Evolutionary conservation across 345 rosid genomes (phyloP), one percentile per base, ranked within the genome.

Genomic region (Arabidopsis arenosa): DNA sequence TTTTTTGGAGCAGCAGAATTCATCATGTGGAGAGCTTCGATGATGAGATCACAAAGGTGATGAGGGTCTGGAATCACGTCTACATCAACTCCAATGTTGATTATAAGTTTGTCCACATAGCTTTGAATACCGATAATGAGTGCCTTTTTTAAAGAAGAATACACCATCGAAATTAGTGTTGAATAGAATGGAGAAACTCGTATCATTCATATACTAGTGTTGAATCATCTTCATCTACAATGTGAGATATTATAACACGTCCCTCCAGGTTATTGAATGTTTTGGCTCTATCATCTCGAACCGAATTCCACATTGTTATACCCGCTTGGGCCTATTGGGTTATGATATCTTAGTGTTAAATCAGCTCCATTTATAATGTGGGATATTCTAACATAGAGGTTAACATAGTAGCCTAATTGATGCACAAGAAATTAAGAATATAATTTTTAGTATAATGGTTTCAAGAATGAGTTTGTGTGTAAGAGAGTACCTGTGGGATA

Each of bases 11-110:
- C 78, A 37, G 82, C 82, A 18, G 80, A 66, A 56, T 83, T 90
- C 70, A 86, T 80, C 72, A 71, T 58, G 7, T 47, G 39, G 23
- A 92, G 87, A 72, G 88, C 78, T 45, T 90, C 90, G 52, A 84
- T 79, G 0, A 90, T 49, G 80, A 84, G 85, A 1, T 83, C 82
- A 5, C 88, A 84, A 14, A 92, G 88, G 36, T 54, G 83, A 30
- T 86, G 85, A 76, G 96, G 91, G 70, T 92, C 81, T 2, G 92
- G 81, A 75, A 92, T 81, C 40, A 82, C 86, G 9, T 81, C 82
- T 5, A 85, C 86, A 66, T 92, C 96, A 47, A 82, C 92, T 0
- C 84, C 84, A 9, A 90, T 5, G 75, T 78, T 83, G 54, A 92
- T 70, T 4, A 79, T 85, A 87, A 82, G 80, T 78, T 83, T 90